phyloP scores from a whole-genome alignment of 371 early-diverging fungal species.

The Mortierella sp. region DNA sequence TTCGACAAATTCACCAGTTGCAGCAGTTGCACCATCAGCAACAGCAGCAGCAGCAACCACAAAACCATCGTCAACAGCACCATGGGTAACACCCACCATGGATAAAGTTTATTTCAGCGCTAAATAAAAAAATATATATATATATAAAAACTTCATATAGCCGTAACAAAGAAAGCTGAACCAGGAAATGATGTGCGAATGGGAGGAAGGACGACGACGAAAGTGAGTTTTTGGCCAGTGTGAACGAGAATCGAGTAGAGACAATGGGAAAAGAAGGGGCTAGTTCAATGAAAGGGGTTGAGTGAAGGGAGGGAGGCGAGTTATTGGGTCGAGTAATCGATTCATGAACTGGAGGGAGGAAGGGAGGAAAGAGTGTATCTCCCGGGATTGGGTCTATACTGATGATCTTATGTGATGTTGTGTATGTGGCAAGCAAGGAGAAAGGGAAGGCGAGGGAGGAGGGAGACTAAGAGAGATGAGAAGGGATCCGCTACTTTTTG shows the following conservation, averaged over 20 bases:
- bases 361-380: neutral
- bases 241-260: neutral
- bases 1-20: conserved; percentile 51
- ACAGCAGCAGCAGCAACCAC: conserved; percentile 30
- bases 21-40: conserved; percentile 46
- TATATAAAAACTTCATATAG: neutral
- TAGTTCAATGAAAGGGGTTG: neutral
- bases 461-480: neutral
- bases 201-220: no score
- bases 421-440: neutral
- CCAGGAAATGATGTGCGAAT: no score
- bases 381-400: neutral
- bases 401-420: neutral
- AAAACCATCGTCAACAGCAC: conserved; percentile 2
- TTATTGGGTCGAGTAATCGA: neutral
- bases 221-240: neutral
- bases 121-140: neutral
- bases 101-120: neutral
- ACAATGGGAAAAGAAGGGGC: neutral
- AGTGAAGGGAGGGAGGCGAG: neutral
- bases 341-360: neutral
- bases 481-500: neutral
- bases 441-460: neutral
- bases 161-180: neutral
- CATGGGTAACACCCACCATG: conserved; percentile 7